phyloP scores from a whole-genome alignment of 2,329 filamentous ascomycete genomes.

The Escovopsis weberi region DNA sequence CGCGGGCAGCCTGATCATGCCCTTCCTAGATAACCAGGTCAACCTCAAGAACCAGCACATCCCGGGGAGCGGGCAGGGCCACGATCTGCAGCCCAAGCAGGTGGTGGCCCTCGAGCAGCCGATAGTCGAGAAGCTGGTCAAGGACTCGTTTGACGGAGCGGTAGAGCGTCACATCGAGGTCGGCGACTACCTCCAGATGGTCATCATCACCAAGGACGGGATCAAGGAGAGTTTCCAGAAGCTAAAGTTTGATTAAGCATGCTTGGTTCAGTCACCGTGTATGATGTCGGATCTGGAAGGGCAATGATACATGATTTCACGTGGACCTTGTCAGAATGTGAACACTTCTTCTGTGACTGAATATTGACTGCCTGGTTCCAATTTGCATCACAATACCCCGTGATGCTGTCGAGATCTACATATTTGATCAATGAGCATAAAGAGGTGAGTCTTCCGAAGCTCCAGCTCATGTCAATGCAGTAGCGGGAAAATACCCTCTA shows the following conservation, averaged over 20 bases:
- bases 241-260: constrained; percentile 72
- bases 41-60: constrained; percentile 99
- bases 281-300: constrained; percentile 12
- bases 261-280: constrained; percentile 13
- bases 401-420: neutral
- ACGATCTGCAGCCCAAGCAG: constrained; percentile 60
- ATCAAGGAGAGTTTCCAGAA: constrained; percentile 74
- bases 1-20: constrained; percentile 91
- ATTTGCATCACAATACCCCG: no score
- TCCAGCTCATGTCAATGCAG: no score
- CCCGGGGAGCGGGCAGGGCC: constrained; percentile 70
- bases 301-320: neutral
- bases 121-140: constrained; percentile 74
- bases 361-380: no score
- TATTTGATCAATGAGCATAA: neutral
- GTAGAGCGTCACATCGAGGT: constrained; percentile 99
- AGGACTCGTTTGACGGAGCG: constrained; percentile 95
- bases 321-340: neutral
- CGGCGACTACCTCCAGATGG: constrained; percentile 87
- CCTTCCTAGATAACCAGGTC: constrained; percentile 98
- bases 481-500: no score
- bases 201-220: constrained; percentile 78
- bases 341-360: no score
- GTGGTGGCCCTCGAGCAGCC: constrained; percentile 54
- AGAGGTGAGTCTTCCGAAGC: neutral